Evolutionary conservation across 352 stramenopile genomes (phyloP).

Genomic region (Pythium plurisporium): DNA sequence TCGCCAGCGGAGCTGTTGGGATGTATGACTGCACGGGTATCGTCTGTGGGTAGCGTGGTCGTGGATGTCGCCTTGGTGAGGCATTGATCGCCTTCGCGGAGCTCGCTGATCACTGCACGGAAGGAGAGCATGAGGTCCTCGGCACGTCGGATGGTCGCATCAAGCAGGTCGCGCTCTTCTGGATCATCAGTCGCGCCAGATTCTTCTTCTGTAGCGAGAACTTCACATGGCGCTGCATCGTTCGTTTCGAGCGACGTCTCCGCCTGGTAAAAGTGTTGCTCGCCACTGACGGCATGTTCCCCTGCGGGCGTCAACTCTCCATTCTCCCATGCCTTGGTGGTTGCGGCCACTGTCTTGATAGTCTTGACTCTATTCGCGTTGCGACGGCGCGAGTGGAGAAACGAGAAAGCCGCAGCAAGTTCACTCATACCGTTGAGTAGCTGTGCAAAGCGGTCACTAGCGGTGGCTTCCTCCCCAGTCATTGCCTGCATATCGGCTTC

Average conservation of each 20-base stretch:
- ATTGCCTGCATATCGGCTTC: not conserved
- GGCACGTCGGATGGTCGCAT: conserved; percentile 13
- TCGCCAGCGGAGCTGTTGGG: not conserved
- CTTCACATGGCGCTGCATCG: not conserved
- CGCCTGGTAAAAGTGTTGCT: too few species aligned
- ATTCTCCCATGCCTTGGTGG: not conserved
- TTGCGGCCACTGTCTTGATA: not conserved
- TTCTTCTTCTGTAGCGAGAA: not conserved
- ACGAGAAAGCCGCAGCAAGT: conserved; percentile 15
- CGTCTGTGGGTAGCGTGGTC: not conserved
- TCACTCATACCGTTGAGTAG: conserved; percentile 18
- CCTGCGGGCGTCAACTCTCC: too few species aligned
- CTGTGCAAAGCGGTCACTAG: conserved; percentile 13
- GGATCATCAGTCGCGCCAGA: too few species aligned
- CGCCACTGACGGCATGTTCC: too few species aligned
- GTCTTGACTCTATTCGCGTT: not conserved
- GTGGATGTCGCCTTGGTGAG: conserved; percentile 21
- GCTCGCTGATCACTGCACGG: conserved; percentile 11
- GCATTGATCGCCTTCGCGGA: not conserved
- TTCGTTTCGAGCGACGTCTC: too few species aligned
- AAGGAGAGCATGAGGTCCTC: conserved; percentile 22
- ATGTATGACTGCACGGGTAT: not conserved
- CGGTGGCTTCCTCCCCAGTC: not conserved
- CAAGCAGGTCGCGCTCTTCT: conserved; percentile 2
- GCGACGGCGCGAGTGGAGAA: conserved; percentile 22